phyloP scores from a whole-genome alignment of 2,329 filamentous ascomycete genomes.

The Periconia macrospinosa region DNA sequence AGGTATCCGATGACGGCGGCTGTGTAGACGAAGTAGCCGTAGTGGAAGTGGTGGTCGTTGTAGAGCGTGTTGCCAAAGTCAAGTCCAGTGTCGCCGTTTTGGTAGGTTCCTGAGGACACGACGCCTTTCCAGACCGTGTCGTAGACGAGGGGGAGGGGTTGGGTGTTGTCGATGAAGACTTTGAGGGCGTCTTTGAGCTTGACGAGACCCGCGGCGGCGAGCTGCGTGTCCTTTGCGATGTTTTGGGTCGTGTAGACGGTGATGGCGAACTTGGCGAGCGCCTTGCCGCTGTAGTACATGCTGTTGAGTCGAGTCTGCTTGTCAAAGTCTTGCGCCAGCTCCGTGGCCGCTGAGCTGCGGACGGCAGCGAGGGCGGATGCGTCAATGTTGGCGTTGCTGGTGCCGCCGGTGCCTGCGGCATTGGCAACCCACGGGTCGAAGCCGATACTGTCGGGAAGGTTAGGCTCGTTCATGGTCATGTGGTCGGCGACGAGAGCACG shows the following conservation, averaged over 20 bases:
- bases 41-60: constrained; percentile 70
- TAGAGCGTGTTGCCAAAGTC: constrained; percentile 94
- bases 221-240: constrained; percentile 62
- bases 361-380: constrained; percentile 60
- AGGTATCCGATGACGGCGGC: constrained; percentile 83
- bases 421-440: constrained; percentile 77
- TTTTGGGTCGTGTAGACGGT: constrained; percentile 53
- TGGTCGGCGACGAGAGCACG: constrained; percentile 59
- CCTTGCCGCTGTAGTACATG: constrained; percentile 86
- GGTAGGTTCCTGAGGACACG: constrained; percentile 72
- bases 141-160: constrained; percentile 58
- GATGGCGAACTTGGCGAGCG: constrained; percentile 48
- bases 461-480: constrained; percentile 70
- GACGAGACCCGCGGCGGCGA: constrained; percentile 55
- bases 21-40: constrained; percentile 86
- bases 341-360: constrained; percentile 63
- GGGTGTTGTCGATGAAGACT: constrained; percentile 51
- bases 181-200: constrained; percentile 55
- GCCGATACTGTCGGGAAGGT: constrained; percentile 72
- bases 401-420: constrained; percentile 33
- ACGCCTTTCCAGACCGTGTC: constrained; percentile 75
- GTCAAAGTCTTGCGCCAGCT: constrained; percentile 76
- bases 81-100: constrained; percentile 58
- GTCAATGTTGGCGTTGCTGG: constrained; percentile 43
- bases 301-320: constrained; percentile 77